Conservation (phyloP, 2,329 filamentous ascomycete species). For the Microdochium nivale region DNA sequence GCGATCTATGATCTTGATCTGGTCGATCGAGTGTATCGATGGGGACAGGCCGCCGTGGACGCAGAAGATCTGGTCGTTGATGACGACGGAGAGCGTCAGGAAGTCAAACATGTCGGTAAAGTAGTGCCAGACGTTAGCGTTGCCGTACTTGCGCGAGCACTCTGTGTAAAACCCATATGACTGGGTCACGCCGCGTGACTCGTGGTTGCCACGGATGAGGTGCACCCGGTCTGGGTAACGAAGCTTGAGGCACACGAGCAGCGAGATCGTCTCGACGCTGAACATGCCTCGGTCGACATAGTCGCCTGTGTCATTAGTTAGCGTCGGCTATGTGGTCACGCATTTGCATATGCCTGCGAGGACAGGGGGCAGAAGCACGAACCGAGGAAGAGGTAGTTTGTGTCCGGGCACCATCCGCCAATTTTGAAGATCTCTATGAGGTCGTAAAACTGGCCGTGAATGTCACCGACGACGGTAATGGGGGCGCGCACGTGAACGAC, state of each 20-base stretch:
- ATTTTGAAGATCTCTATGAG: constrained; percentile 99
- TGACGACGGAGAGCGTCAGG: constrained; percentile 90
- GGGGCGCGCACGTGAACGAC: constrained; percentile 94
- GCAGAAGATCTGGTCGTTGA: constrained; percentile 98
- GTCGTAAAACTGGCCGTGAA: constrained; percentile 98
- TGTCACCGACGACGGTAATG: constrained; percentile 95
- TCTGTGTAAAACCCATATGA: constrained; percentile 99
- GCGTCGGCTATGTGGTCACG: neutral
- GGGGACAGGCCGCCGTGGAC: constrained; percentile 87
- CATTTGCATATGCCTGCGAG: neutral
- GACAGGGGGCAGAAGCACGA: no score
- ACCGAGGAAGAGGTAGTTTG: constrained; percentile 97
- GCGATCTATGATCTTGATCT: constrained; percentile 98
- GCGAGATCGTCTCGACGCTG: constrained; percentile 96
- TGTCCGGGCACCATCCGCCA: constrained; percentile 92
- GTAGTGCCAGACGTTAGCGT: constrained; percentile 98
- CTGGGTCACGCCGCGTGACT: constrained; percentile 94
- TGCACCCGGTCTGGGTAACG: constrained; percentile 94
- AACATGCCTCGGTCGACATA: constrained; percentile 98
- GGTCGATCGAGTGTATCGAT: constrained; percentile 95
- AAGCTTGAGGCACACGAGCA: constrained; percentile 93
- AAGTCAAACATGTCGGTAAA: constrained; percentile 99
- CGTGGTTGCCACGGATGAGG: constrained; percentile 94
- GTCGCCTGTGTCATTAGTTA: constrained; percentile 52
- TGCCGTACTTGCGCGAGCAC: constrained; percentile 95